Percentiles rank a stretch among this genome's conserved stretches.
These are phyloP conservation scores for Oryza punctata DNA, from an alignment of 176 grass and related monocot species.

Conservation along the genomic window DNA sequence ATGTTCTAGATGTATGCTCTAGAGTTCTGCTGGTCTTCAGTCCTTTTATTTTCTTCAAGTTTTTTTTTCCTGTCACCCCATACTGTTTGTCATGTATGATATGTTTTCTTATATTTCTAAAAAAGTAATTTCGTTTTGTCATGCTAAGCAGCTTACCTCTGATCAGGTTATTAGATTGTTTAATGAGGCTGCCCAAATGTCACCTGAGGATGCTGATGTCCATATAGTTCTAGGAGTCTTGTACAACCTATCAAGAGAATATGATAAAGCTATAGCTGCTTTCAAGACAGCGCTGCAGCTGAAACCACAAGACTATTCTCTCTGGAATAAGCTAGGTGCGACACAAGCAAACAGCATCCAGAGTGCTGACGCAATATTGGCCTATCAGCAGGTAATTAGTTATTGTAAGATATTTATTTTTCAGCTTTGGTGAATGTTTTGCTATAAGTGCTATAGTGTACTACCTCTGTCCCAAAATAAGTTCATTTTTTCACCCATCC, in stretches of 20 bases:
- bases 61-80: background rate
- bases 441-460: background rate
- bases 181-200: conserved; percentile 90
- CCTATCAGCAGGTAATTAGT: conserved; percentile 88
- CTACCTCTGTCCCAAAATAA: too few relatives aligned
- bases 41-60: conserved; percentile 7
- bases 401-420: conserved; percentile 12
- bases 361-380: conserved; percentile 89
- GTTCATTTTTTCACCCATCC: too few relatives aligned
- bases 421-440: conserved; percentile 7
- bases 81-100: background rate
- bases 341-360: conserved; percentile 98
- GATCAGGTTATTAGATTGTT: conserved; percentile 90
- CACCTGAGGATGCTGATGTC: conserved; percentile 94
- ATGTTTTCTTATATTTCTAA: conserved; percentile 5
- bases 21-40: background rate
- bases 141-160: conserved; percentile 33
- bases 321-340: conserved; percentile 99
- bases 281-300: conserved; percentile 87
- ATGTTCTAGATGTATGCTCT: background rate
- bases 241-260: conserved; percentile 98
- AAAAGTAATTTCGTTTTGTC: conserved; percentile 21
- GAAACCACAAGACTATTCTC: conserved; percentile 91
- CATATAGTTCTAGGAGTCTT: conserved; percentile 97
- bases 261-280: conserved; percentile 92